Evolutionary conservation across 2,329 filamentous ascomycete species (phyloP), one percentile per base, ranked within the genome.

Genomic region (Fusarium nelsonii): DNA sequence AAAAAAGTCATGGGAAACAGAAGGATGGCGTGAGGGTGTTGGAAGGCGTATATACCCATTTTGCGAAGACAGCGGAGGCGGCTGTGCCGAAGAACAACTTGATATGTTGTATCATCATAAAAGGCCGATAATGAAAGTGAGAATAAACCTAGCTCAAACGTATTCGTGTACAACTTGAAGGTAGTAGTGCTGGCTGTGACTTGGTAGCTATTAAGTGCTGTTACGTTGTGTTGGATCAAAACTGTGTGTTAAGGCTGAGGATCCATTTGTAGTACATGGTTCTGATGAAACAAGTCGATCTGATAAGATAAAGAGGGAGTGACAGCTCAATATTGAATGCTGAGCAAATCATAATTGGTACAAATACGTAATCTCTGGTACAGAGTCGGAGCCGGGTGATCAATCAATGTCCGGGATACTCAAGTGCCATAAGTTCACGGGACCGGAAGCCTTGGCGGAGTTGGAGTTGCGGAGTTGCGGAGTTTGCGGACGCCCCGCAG

Each of bases 21-120:
- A 57, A 46, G 32, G 59, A 46, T 33, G 66, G 69, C 56, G 62
- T 37, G 66, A 53, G 63, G 67, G 62, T 73, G 63, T 69, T 75
- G 67, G 32, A 57, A 64, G 74, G 67, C 63, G 76, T 74, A 76
- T 77, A 77, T 77, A 77, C 76, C 76, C 76, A 75, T 73, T 76
- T 77, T 64, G 65, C 69, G 66, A 53, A 58, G 48, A 63, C 55
- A 46, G 51, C 39, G 51, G 59, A 49, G 18, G 58, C 37, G 53
- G 63, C 34, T 48, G 37, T 41, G 30, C 30, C 65, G 36, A 41
- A 58, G 54, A 57, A 32, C 44, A 51, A 23, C 34, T 40, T 61
- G 57, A 50, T 39, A 11, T 50, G 34, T 18, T 39, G 33, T 30
- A 15, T 50, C 16, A 36, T 34, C n/a, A 12, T 26, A 16, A 36